Conservation (phyloP, 345 rosid species). For the Pistacia atlantica region DNA sequence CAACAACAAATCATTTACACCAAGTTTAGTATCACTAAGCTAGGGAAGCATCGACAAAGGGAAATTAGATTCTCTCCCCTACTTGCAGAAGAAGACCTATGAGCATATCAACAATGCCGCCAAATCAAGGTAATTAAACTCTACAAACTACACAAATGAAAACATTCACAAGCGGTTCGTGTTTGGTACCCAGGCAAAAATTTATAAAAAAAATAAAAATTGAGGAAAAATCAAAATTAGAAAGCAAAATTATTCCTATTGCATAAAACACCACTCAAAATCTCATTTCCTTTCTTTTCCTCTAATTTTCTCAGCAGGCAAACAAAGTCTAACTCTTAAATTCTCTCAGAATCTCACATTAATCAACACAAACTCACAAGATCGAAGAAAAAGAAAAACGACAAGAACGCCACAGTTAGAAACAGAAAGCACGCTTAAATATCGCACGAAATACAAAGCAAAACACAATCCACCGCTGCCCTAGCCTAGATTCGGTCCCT, state of each 20-base stretch:
- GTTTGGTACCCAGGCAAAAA: neutral
- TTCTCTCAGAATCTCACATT: conserved; percentile 20
- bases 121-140: conserved; percentile 8
- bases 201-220: neutral
- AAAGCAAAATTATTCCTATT: neutral
- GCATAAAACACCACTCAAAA: neutral
- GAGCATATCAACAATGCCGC: neutral
- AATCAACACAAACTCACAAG: conserved; percentile 23
- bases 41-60: neutral
- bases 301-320: conserved; percentile 6
- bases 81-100: neutral
- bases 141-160: neutral
- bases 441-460: conserved; percentile 5
- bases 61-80: neutral
- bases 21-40: neutral
- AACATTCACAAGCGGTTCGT: neutral
- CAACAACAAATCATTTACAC: neutral
- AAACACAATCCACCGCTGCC: conserved; percentile 21
- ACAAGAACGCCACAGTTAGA: conserved; percentile 5
- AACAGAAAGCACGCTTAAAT: conserved; percentile 16
- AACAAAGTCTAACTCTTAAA: conserved; percentile 15
- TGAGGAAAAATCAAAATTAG: neutral
- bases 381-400: conserved; percentile 22
- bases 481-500: conserved; percentile 23
- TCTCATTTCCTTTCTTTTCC: neutral